Evolutionary conservation across 2,329 filamentous ascomycete species (phyloP).

Genomic region (Dothistroma pini): DNA sequence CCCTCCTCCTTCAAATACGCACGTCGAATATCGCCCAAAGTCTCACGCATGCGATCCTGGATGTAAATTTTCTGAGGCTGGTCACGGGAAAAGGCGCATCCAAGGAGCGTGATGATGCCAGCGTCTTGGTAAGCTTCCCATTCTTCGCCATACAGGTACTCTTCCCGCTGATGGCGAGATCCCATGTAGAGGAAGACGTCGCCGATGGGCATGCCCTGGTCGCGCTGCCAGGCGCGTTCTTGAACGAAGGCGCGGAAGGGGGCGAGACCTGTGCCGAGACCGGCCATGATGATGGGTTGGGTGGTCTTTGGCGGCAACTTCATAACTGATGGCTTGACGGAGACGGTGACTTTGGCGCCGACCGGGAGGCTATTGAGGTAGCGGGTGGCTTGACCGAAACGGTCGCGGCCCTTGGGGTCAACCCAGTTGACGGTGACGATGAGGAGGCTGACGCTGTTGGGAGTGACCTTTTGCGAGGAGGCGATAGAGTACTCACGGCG

Average conservation of each 20-base stretch:
- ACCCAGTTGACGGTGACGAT: conserved; percentile 98
- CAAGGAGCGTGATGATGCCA: conserved; percentile 90
- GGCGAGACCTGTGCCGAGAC: conserved; percentile 93
- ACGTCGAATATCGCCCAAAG: conserved; percentile 73
- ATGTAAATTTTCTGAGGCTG: conserved; percentile 99
- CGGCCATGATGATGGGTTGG: conserved; percentile 96
- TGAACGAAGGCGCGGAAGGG: conserved; percentile 99
- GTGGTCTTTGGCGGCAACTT: conserved; percentile 87
- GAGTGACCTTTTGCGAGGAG: conserved; percentile 90
- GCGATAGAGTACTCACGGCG: conserved; percentile 99
- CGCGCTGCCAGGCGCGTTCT: conserved; percentile 96
- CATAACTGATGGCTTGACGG: conserved; percentile 98
- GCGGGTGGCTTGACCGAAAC: conserved; percentile 87
- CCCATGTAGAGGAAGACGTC: conserved; percentile 94
- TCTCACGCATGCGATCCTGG: conserved; percentile 95
- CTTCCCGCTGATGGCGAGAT: conserved; percentile 93
- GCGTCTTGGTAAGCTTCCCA: conserved; percentile 98
- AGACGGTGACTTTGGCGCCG: conserved; percentile 79
- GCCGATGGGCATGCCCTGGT: conserved; percentile 93
- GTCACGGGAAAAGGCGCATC: conserved; percentile 91
- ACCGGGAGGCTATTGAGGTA: conserved; percentile 76
- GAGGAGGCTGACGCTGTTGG: conserved; percentile 85
- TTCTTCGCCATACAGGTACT: conserved; percentile 98
- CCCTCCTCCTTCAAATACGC: conserved; percentile 86
- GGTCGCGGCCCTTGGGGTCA: conserved; percentile 79